These are phyloP conservation scores for Escovopsis sp. DNA, from an alignment of 2,329 filamentous ascomycete genomes.

Conservation along the genomic window DNA sequence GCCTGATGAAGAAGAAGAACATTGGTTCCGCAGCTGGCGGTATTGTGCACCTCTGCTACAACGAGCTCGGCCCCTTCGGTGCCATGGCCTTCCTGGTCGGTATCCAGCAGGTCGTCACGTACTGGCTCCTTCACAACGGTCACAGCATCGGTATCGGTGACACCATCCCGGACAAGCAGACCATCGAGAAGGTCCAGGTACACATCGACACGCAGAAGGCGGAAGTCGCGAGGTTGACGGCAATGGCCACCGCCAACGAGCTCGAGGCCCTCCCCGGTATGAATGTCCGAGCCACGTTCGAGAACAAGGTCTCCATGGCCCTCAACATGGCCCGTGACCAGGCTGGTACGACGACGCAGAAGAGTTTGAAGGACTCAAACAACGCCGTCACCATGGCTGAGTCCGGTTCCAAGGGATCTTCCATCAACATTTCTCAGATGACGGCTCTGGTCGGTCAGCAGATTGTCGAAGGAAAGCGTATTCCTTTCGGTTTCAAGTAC, in stretches of 20 bases:
- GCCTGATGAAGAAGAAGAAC: constrained; percentile 82
- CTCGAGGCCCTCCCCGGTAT: constrained; percentile 93
- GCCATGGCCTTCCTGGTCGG: constrained; percentile 95
- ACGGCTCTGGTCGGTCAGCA: constrained; percentile 95
- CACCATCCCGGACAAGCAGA: constrained; percentile 78
- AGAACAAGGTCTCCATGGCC: constrained; percentile 89
- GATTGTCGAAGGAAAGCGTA: constrained; percentile 95
- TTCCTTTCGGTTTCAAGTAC: constrained; percentile 98
- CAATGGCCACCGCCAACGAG: constrained; percentile 66
- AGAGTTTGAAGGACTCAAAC: constrained; percentile 88
- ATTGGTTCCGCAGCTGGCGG: constrained; percentile 82
- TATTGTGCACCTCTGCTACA: constrained; percentile 92
- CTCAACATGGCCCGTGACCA: constrained; percentile 93
- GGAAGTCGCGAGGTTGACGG: constrained; percentile 63
- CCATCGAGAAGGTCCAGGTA: constrained; percentile 70
- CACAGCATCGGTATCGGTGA: constrained; percentile 98
- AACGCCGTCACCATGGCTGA: constrained; percentile 94
- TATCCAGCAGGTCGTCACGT: constrained; percentile 85
- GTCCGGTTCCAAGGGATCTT: constrained; percentile 95
- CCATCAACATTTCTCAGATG: constrained; percentile 99
- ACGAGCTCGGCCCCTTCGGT: constrained; percentile 73
- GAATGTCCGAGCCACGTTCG: constrained; percentile 96
- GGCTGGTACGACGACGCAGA: constrained; percentile 82
- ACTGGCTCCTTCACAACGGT: constrained; percentile 92
- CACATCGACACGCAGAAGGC: constrained; percentile 72